Evolutionary conservation across 148 eudicot genomes (phyloP).

Genomic region (Tetragonia tetragonoides): DNA sequence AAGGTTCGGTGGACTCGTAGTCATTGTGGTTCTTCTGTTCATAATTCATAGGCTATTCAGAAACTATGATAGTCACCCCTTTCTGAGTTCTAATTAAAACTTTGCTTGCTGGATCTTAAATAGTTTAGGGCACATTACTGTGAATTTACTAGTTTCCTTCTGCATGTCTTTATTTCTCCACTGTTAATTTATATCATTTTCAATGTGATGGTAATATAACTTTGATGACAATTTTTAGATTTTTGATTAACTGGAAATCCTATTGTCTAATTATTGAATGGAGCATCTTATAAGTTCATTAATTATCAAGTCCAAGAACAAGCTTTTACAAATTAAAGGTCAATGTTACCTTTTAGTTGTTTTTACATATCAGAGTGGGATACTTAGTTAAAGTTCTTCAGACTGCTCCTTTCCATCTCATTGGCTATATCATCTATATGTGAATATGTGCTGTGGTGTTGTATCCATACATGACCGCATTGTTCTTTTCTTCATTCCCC

Average conservation of each 20-base stretch:
- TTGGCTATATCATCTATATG: no score
- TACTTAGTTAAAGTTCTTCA: background rate
- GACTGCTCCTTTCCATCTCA: no score
- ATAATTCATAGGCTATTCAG: background rate
- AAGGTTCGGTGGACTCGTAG: slow-evolving; percentile 29
- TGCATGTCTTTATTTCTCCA: slow-evolving; percentile 3
- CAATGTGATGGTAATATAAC: background rate
- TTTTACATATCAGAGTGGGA: background rate
- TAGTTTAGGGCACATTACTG: background rate
- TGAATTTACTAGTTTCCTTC: background rate
- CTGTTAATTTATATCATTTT: background rate
- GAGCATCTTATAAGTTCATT: background rate
- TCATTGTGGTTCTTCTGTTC: slow-evolving; percentile 7
- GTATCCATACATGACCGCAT: no score
- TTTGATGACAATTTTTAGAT: background rate
- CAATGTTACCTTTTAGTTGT: background rate
- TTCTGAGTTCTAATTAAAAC: background rate
- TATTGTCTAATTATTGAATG: background rate
- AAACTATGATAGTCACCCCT: slow-evolving; percentile 9
- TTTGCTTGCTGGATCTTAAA: slow-evolving; percentile 2
- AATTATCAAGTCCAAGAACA: background rate
- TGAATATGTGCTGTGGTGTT: no score
- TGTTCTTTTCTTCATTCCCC: no score
- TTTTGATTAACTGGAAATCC: background rate
- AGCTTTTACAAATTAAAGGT: background rate